Percentiles rank a stretch among this genome's conserved stretches.
These are phyloP conservation scores for Cantharellus cinnabarinus DNA, from an alignment of 768 basidiomycete genomes.

Conservation along the genomic window DNA sequence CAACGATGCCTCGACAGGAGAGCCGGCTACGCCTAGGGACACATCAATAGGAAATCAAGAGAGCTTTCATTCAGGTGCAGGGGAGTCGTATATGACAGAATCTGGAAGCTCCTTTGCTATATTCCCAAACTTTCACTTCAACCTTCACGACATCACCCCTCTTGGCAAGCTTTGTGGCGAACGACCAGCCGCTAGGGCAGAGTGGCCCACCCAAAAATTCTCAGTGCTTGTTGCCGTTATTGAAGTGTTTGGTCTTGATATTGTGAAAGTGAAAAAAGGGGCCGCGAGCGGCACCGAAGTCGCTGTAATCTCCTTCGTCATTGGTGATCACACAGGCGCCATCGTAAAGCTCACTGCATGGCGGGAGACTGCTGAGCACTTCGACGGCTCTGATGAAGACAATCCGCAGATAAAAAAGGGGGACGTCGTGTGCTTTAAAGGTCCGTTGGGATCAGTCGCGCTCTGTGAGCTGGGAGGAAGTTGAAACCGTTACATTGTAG, in stretches of 20 bases:
- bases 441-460: slow-evolving; percentile 21
- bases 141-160: slow-evolving; percentile 34
- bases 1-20: not conserved
- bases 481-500: not conserved
- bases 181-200: not conserved
- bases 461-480: not conserved
- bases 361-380: slow-evolving; percentile 57
- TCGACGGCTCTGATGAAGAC: slow-evolving; percentile 29
- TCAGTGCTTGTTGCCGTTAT: slow-evolving; percentile 42
- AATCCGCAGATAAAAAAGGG: slow-evolving; percentile 36
- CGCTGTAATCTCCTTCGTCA: slow-evolving; percentile 42
- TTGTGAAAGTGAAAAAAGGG: slow-evolving; percentile 46
- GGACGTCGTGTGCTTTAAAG: slow-evolving; percentile 49
- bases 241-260: slow-evolving; percentile 60
- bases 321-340: slow-evolving; percentile 50
- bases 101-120: slow-evolving; percentile 42
- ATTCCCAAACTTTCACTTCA: slow-evolving; percentile 61
- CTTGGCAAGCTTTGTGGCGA: slow-evolving; percentile 17
- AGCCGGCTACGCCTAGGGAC: not conserved
- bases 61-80: not conserved
- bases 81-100: not conserved
- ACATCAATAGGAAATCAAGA: not conserved
- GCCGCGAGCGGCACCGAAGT: slow-evolving; percentile 49
- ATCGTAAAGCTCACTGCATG: slow-evolving; percentile 60
- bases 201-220: slow-evolving; percentile 23